Evolutionary conservation across 1,284 basidiomycete species (phyloP).

Genomic region (Malassezia caprae): DNA sequence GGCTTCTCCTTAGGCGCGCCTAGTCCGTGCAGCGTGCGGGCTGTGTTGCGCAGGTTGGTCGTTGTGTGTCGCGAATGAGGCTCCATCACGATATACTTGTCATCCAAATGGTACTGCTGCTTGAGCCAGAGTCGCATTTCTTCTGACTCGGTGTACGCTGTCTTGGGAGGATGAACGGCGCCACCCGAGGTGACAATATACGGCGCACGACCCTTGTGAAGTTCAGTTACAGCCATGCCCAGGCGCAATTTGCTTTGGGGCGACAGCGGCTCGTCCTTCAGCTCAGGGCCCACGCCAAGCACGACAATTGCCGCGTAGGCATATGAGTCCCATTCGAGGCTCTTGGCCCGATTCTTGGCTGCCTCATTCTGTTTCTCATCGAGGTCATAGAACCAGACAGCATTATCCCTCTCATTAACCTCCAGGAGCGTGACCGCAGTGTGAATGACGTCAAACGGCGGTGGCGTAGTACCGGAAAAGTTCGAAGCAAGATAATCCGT

Average conservation of each 20-base stretch:
- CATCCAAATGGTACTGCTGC: not conserved
- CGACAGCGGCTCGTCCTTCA: not conserved
- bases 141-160: not conserved
- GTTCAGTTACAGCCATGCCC: not conserved
- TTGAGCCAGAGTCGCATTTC: not conserved
- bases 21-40: not conserved
- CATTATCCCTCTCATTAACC: not conserved
- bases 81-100: not conserved
- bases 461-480: not conserved
- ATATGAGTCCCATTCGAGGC: not conserved
- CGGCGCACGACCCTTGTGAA: not conserved
- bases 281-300: not conserved
- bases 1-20: not conserved
- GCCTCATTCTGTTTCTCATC: not conserved
- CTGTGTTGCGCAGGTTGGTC: not conserved
- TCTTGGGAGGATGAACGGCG: not conserved
- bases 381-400: slow-evolving; percentile 1
- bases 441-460: not conserved
- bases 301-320: not conserved
- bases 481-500: not conserved
- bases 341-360: not conserved
- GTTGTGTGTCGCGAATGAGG: not conserved
- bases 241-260: not conserved
- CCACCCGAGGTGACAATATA: not conserved
- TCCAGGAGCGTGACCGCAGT: not conserved